These are phyloP conservation scores for Incumbomyces lentus DNA, from an alignment of 2,329 filamentous ascomycete species.

Conservation along the genomic window DNA sequence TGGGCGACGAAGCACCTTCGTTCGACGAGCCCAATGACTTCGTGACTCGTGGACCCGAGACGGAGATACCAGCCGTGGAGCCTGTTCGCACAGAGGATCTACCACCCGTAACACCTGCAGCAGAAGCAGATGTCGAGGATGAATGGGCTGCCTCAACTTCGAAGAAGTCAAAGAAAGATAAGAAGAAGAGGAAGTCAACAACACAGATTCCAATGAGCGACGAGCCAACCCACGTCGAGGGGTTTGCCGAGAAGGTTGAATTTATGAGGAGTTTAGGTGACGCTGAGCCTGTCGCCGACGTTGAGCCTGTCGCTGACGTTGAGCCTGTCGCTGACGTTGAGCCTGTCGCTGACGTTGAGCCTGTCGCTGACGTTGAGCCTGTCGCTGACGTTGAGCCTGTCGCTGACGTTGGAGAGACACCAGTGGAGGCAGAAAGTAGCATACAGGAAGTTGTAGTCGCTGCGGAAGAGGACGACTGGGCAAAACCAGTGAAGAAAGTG, in stretches of 20 bases:
- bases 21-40: background rate
- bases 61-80: background rate
- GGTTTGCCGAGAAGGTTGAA: background rate
- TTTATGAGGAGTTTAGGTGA: no score
- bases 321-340: no score
- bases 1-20: background rate
- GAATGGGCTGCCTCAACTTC: background rate
- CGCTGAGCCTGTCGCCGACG: no score
- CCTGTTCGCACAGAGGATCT: background rate
- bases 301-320: no score
- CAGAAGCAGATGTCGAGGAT: background rate
- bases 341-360: no score
- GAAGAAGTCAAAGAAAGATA: constrained; percentile 24
- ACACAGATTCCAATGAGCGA: background rate
- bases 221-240: background rate
- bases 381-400: no score
- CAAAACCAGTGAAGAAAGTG: constrained; percentile 24
- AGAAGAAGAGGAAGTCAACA: constrained; percentile 14
- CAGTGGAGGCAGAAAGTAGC: background rate
- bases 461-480: constrained; percentile 17
- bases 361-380: no score
- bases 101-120: background rate
- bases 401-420: background rate
- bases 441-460: background rate
- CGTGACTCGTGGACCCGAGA: background rate